phyloP scores from a whole-genome alignment of 768 basidiomycete genomes.

The Cystobasidium onofrii region DNA sequence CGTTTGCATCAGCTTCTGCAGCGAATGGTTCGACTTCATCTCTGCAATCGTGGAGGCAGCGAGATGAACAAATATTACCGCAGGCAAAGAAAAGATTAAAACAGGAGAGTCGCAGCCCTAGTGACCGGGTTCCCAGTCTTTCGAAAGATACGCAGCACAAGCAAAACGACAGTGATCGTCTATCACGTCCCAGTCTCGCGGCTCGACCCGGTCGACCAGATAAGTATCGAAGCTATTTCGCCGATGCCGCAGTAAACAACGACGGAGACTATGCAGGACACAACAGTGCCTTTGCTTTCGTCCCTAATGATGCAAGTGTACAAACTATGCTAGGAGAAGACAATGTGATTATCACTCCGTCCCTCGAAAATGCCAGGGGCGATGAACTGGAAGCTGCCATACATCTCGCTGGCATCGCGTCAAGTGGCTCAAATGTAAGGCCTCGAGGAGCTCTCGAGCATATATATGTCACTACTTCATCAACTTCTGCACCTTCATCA shows the following conservation, averaged over 20 bases:
- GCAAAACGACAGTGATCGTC: not conserved
- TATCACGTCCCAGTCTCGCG: not conserved
- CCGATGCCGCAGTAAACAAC: not conserved
- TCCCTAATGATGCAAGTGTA: not conserved
- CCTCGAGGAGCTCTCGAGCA: not conserved
- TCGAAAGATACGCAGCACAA: not conserved
- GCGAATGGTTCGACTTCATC: not conserved
- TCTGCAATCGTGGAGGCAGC: not conserved
- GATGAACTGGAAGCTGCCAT: constrained; percentile 7
- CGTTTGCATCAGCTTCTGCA: not conserved
- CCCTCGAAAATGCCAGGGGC: not conserved
- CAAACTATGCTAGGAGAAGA: not conserved
- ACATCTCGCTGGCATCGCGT: not conserved
- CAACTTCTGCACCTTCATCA: not conserved
- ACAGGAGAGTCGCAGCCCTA: not conserved
- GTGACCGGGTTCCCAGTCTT: not conserved
- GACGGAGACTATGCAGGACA: not conserved
- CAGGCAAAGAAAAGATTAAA: not conserved
- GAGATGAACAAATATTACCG: not conserved
- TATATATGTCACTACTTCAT: not conserved
- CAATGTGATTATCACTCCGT: not conserved
- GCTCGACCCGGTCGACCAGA: not conserved
- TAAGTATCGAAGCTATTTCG: not conserved
- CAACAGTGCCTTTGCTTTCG: not conserved
- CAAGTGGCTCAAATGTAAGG: not conserved